Evolutionary conservation across 306 rosid species (phyloP), one percentile per base, ranked within the genome.

Genomic region (Begonia peltatifolia): DNA sequence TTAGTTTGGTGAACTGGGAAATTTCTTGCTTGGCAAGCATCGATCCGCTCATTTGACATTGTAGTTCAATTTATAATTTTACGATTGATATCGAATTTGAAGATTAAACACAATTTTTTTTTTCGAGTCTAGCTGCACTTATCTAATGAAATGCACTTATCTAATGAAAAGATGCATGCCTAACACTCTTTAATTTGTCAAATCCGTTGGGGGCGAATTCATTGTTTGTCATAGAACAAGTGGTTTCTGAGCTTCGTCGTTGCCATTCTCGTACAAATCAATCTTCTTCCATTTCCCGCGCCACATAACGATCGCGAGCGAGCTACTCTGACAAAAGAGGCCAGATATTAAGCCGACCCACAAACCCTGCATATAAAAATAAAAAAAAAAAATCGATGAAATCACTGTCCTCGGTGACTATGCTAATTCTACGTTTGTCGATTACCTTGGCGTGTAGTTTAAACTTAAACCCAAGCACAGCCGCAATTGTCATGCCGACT

Each of bases 261-360:
- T 42, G 42, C 25, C 53, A 42, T 61, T 50, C 14, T 55, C 60
- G 0, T 68, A 9, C 23, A 65, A 41, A 23, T 69, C 41, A 9
- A 77, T 58, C 62, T 66, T 68, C 14, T 62, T 53, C 96, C 92
- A 79, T 43, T 76, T 67, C 46, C 60, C 57, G 22, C 58, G 67
- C 50, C 56, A 41, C 30, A 61, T 75, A 10, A 84, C 42, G 23
- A 74, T 0, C 55, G 77, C 35, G 5, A 84, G 85, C 12, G 92
- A 16, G 52, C 36, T 61, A 1, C 69, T 57, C 71, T 84, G 96
- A 57, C 76, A 76, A n/a, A 62, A 42, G 48, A 87, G 16, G 25
- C 92, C 94, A 41, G 84, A 81, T 7, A 73, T 81, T 55, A 84
- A 50, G 52, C 88, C 93, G 46, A 84, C 77, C 95, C 96, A 87